Evolutionary conservation across 208 protist species (phyloP), one percentile per base, ranked within the genome.

Genomic region (Acanthamoeba culbertsoni): DNA sequence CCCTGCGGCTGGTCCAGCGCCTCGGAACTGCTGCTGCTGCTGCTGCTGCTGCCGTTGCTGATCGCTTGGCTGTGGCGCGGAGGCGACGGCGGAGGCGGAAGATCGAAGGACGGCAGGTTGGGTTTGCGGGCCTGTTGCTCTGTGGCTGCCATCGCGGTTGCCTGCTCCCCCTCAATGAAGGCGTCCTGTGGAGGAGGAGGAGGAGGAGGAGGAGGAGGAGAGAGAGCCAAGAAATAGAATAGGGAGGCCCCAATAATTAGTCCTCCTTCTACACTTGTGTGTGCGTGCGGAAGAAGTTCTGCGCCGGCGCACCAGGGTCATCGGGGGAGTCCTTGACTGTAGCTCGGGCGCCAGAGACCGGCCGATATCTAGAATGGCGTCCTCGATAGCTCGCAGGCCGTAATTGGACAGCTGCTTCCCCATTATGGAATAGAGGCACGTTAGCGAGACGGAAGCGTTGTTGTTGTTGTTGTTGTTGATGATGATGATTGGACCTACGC

Each of bases 81-180:
- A 55, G 73, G 73, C 0, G 73, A 84, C 40, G 73, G 73, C 28
- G 73, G 73, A 48, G 73, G 73, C n/a, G 73, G 73, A 4, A 84
- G 73, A 33, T 84, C 73, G 26, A 84, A 84, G 5, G 73, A 84
- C 45, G 73, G 73, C 73, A 84, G 43, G 73, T 84, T 84, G 73
- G 73, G 73, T n/a, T 84, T 84, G 43, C 37, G 46, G 73, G 55
- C 28, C 73, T 84, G 33, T 16, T 45, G 14, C 63, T 37, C 37
- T 57, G 73, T 3, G 37, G 5, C 28, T 55, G 73, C 23, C 55
- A 43, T 7, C 12, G 28, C 59, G 7, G 16, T 26, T 26, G 59
- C 7, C 7, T 68, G 43, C 73, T 84, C 73, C 20, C 40, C 73
- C 37, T 84, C 73, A 2, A 84, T 43, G 7, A 84, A 84, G 20